Conservation (phyloP, 768 basidiomycete genomes). For the Leucosporidium yakuticum region DNA sequence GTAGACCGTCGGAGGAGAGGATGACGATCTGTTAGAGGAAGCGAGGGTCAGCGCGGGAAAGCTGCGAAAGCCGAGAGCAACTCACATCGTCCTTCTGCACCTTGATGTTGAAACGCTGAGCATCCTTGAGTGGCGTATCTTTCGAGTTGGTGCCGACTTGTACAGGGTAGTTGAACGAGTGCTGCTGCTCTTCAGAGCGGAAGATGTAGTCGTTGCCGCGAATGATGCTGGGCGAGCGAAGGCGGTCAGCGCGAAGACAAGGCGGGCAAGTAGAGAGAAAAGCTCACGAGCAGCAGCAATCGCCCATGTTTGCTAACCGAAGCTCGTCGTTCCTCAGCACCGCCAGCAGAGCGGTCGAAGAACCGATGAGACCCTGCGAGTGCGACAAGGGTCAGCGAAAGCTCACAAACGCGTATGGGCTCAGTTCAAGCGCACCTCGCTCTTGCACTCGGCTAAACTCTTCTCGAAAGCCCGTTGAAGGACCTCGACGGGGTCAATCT, state of each 20-base stretch:
- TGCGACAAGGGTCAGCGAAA: neutral
- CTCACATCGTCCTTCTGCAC: conserved; percentile 44
- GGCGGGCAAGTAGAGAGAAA: neutral
- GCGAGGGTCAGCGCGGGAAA: no score
- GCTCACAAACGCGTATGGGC: neutral
- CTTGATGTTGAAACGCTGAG: conserved; percentile 54
- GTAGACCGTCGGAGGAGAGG: conserved; percentile 71
- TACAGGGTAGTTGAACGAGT: conserved; percentile 64
- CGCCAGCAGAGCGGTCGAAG: conserved; percentile 48
- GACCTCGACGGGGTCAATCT: conserved; percentile 47
- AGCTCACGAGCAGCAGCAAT: conserved; percentile 54
- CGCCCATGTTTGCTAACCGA: conserved; percentile 76
- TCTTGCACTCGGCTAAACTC: conserved; percentile 42
- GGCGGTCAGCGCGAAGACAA: neutral
- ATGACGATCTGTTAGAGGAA: conserved; percentile 56
- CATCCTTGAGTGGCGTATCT: conserved; percentile 59
- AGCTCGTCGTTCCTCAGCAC: conserved; percentile 54
- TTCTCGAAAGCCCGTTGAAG: conserved; percentile 51
- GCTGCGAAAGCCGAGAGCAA: conserved; percentile 19
- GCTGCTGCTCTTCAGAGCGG: conserved; percentile 91
- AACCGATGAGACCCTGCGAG: conserved; percentile 49
- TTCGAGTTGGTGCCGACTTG: conserved; percentile 58
- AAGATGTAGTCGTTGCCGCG: conserved; percentile 67
- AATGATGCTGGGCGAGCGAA: conserved; percentile 55
- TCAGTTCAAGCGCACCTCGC: conserved; percentile 40